Evolutionary conservation across 495 filamentous ascomycete genomes (phyloP).

Genomic region (Corynascus novoguineensis): DNA sequence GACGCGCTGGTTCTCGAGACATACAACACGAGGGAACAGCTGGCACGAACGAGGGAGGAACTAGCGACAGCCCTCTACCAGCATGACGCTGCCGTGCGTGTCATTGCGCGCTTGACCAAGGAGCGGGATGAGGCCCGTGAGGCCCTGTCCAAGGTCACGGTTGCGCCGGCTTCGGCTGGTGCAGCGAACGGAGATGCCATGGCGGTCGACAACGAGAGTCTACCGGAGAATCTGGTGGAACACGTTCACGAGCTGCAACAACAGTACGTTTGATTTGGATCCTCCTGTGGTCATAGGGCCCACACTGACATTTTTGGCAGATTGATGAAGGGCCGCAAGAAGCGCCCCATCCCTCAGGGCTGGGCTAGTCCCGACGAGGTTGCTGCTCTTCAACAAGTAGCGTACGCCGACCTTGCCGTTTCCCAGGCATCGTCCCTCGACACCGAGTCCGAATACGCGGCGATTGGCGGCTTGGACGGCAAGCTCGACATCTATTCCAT

Average conservation of each 20-base stretch:
- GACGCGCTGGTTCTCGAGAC: constrained; percentile 87
- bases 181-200: constrained; percentile 70
- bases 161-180: constrained; percentile 50
- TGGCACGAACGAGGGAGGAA: constrained; percentile 87
- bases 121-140: constrained; percentile 92
- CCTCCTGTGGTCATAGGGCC: background rate
- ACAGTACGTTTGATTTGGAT: constrained; percentile 49
- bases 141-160: constrained; percentile 78
- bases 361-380: constrained; percentile 78
- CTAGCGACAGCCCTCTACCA: constrained; percentile 90
- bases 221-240: constrained; percentile 66
- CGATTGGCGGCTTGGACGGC: constrained; percentile 74
- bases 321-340: constrained; percentile 76
- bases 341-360: constrained; percentile 74
- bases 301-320: constrained; percentile 41
- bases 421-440: constrained; percentile 55
- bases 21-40: constrained; percentile 79
- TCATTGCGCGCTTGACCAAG: constrained; percentile 80
- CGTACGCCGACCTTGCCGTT: constrained; percentile 63
- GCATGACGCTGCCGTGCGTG: constrained; percentile 88
- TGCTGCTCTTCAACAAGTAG: constrained; percentile 55
- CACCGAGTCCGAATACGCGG: constrained; percentile 65
- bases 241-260: constrained; percentile 74
- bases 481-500: constrained; percentile 75
- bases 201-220: constrained; percentile 72